Conservation (phyloP, 306 rosid species). For the Mimosa pudica region DNA sequence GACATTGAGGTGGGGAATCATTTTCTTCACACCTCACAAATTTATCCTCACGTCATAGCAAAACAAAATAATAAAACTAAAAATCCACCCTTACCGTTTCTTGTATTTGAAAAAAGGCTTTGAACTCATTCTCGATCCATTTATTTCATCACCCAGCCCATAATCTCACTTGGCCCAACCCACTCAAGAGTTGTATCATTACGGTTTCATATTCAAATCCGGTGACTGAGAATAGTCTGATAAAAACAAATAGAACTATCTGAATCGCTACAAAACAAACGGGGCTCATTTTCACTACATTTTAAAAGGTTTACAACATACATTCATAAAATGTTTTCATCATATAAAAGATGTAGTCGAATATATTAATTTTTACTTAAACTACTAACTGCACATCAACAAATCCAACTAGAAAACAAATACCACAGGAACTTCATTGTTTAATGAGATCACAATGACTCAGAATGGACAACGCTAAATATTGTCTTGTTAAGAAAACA, state of each 20-base stretch:
- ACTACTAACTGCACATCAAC: too few species aligned
- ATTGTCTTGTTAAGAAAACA: constrained; percentile 11
- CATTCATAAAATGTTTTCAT: too few species aligned
- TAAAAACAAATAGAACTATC: too few species aligned
- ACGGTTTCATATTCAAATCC: not conserved
- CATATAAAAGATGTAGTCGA: too few species aligned
- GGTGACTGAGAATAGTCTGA: too few species aligned
- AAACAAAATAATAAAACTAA: too few species aligned
- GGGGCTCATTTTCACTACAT: not conserved
- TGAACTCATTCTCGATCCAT: not conserved
- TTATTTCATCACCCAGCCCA: not conserved
- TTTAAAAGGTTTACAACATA: too few species aligned
- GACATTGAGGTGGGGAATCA: not conserved
- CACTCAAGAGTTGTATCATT: not conserved
- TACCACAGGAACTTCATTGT: constrained; percentile 20
- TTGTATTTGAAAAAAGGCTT: not conserved
- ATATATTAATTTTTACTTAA: too few species aligned
- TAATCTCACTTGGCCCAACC: not conserved
- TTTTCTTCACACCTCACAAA: not conserved
- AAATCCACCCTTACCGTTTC: not conserved
- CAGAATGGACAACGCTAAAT: constrained; percentile 24
- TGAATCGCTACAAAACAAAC: not conserved
- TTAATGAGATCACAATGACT: constrained; percentile 27
- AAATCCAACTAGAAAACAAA: constrained; percentile 1
- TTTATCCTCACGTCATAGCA: not conserved